Base-by-base conservation (phyloP, 2,329 filamentous ascomycete species). In the Venturia asperata region DNA sequence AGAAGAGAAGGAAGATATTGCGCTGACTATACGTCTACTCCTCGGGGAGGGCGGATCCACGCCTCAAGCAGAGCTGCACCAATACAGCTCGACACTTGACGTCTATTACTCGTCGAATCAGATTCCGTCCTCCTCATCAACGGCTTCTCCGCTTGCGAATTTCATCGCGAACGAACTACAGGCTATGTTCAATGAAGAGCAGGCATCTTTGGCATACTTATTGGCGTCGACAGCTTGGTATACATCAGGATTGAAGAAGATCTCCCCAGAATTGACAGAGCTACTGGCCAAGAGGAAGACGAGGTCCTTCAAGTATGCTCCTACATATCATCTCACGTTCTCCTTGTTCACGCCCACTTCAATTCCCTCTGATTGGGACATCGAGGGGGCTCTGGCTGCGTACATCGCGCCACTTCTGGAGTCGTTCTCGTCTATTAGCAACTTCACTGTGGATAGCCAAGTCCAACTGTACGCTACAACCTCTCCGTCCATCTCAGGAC, bases 391-490 rank as follows among this genome's bases (percentile, higher is more conserved):
- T 0, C 82, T 97, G 11, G 82, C 87, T 30, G 83, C 90, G 69
- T 93, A 96, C 75, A 86, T 99, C 75, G 81, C 85, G 64, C 93
- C 94, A 0, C 82, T 97, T 60, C 81, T 99, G 0, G 82, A 90
- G 55, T 87, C 91, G 34, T 84, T 97, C 37, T 84, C 86, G 0
- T 82, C 88, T 0, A 95, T 97, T 69, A 94, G 92, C 79, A 93
- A 95, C 74, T 97, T 99, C 72, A 96, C 92, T 17, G 88, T 97
- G 62, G 92, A 97, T 73, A 96, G 92, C 0, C 94, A 99, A 77
- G 90, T 99, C 2, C 94, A 99, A 77, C 83, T 97, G 0, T 97
- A 96, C 73, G 93, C 94, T 6, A 80, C 80, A 1, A 84, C 87
- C 67, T 85, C 86, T 1, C 84, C 85, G 0, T 86, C 84, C 1